Base-by-base conservation (phyloP, 1,284 basidiomycete species). In the Inonotus hispidus region DNA sequence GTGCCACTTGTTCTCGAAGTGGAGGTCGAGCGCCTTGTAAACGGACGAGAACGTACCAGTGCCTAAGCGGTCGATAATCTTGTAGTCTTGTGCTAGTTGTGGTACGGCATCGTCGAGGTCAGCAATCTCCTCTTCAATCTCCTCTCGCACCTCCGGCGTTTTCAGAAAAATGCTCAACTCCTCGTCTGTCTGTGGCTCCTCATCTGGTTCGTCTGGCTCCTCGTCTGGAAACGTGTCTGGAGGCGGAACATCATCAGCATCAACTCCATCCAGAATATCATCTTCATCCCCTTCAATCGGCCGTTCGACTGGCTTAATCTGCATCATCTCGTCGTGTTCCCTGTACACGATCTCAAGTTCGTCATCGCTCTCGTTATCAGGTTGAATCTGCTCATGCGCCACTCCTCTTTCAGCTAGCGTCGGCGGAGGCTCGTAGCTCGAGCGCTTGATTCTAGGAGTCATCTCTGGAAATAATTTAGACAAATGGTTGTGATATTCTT, bases 11-110 rank as follows among this genome's bases (percentile, higher is more conserved):
- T 79, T 72, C 68, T 91, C 83, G 70, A 90, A 85, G 61, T 83
- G 76, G 39, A 90, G 70, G 73, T 99, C 96, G 66, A 95, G 76
- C 0, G 95, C 96, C 70, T 99, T 98, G 81, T 98, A 99, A 10
- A 99, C 96, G 8, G 95, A 95, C 0, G 96, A 98, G 75, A 99
- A 99, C 1, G 96, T 99, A 25, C 96, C 94, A 64, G 96, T 98
- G 14, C 96, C 96, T 0, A 99, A 82, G 5, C 95, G 83, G 75
- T 98, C 96, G 27, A 98, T 75, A 25, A 98, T 79, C 62, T 80
- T 82, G 79, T 97, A 99, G 66, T 90, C 79, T n/a, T 78, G 72
- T 3, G 74, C 71, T 46, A 95, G 78, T 10, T 79, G 72, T 0
- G 88, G 87, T 1, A 95, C 83, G 14, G 82, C 77, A 0, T 71